Conservation (phyloP, 225 moss, liverwort and hornwort species). For the Pleurozium schreberi region DNA sequence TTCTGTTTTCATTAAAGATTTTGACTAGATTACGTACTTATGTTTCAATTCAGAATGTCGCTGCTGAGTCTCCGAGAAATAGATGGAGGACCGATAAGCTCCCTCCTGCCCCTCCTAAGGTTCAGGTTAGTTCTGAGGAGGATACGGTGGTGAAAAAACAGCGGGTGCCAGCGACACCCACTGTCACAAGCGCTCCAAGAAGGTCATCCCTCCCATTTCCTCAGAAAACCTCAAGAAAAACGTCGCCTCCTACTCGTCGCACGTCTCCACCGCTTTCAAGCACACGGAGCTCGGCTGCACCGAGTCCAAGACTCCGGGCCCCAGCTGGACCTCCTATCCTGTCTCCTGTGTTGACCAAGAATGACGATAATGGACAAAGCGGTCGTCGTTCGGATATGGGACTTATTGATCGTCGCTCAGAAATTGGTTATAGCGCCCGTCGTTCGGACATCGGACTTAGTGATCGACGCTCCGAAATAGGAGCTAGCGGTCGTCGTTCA, state of each 20-base stretch:
- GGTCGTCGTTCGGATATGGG: conserved; percentile 12
- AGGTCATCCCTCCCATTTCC: conserved; percentile 49
- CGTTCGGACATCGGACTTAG: conserved; percentile 14
- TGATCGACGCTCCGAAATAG: conserved; percentile 17
- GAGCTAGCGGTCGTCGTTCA: conserved; percentile 1
- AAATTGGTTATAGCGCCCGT: conserved; percentile 11
- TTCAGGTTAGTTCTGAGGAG: conserved; percentile 29
- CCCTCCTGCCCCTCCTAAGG: conserved; percentile 24
- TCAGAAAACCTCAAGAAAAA: conserved; percentile 15
- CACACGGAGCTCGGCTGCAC: conserved; percentile 2
- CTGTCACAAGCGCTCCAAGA: conserved; percentile 16
- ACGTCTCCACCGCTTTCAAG: conserved; percentile 38
- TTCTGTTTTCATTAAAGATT: not conserved
- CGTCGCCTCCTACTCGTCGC: conserved; percentile 37
- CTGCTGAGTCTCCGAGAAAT: conserved; percentile 34
- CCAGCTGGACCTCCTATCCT: not conserved
- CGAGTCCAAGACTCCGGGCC: conserved; percentile 10
- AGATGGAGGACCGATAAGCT: conserved; percentile 38
- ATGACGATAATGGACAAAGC: conserved; percentile 11
- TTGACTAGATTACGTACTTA: not conserved
- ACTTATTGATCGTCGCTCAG: not conserved
- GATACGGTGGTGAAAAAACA: conserved; percentile 20
- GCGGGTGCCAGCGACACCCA: conserved; percentile 17
- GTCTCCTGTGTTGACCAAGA: conserved; percentile 6
- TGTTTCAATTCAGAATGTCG: conserved; percentile 20